Base-by-base conservation (phyloP, 306 rosid species). In the Delonix regia region DNA sequence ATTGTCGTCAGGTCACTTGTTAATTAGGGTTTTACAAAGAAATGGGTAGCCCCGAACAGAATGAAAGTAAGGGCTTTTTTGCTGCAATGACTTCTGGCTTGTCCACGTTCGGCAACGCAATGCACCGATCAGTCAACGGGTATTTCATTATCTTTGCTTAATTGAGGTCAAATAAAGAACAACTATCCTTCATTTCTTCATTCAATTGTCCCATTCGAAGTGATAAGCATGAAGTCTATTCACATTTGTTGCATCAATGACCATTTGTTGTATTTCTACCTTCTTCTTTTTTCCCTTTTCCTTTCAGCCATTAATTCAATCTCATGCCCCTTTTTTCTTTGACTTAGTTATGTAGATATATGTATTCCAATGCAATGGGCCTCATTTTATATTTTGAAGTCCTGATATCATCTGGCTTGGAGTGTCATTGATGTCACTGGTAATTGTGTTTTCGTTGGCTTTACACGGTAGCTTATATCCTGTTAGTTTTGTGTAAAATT, bases 91-190 rank as follows among this genome's bases (percentile, higher is more conserved):
- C 82, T 74, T 94, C 97, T 7, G 87, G 97, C 57, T 52, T 93
- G 36, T 88, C 98, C 81, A 67, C 76, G 72, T 83, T 94, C 82
- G 62, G 91, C 86, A 91, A 57, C 85, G 98, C 92, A 79, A 86
- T 94, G 97, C 92, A 89, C 83, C 93, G 97, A 90, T 94, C 98
- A 72, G 97, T 94, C 34, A 87, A 87, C 81, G 97, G 98, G 98
- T 94, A 83, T 79, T 33, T 65, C 74, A 44, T 44, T 74, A 22
- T 59, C 61, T 74, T 53, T 28, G 10, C 44, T 57, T 48, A 77
- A 41, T 67, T 73, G 64, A 41, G 34, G 27, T 77, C 42, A 30
- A 75, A 57, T n/a, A 44, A 48, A n/a, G 42, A 48, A 36, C 34
- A 72, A 62, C 34, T 21, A 34, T 13, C 30, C 16, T 12, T 61